Conservation (phyloP, 169 alveolate species). For the Eimeria sp. region DNA sequence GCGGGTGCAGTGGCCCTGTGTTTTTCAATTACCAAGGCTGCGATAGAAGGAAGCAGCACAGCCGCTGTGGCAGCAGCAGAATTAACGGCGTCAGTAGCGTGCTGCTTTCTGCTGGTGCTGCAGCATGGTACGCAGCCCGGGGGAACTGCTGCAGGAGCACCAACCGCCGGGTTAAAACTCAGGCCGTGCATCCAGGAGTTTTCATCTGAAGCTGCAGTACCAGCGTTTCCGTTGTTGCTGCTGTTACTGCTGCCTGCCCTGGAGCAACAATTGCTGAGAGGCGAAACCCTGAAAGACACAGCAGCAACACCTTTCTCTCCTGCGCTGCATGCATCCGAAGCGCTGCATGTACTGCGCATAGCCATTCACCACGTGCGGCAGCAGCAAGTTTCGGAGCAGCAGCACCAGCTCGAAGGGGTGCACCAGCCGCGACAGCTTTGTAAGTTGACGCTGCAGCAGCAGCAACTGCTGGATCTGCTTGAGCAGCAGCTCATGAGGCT, state of each 20-base stretch:
- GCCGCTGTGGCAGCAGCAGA: constrained; percentile 72
- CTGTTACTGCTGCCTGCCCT: constrained; percentile 31
- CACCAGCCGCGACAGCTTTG: background rate
- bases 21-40: constrained; percentile 15
- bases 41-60: constrained; percentile 15
- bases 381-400: constrained; percentile 7
- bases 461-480: constrained; percentile 15
- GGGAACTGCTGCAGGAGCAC: background rate
- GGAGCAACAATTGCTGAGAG: constrained; percentile 1
- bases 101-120: constrained; percentile 46
- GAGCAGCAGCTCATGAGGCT: constrained; percentile 50
- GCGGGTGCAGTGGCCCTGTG: constrained; percentile 24
- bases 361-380: constrained; percentile 13
- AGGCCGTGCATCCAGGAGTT: constrained; percentile 29
- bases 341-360: constrained; percentile 39
- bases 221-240: constrained; percentile 34
- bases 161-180: background rate
- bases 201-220: constrained; percentile 19
- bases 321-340: constrained; percentile 59
- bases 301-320: constrained; percentile 43
- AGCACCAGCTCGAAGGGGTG: background rate
- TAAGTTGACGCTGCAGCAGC: constrained; percentile 12
- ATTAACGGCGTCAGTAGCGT: constrained; percentile 11
- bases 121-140: background rate
- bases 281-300: constrained; percentile 7